phyloP scores from a whole-genome alignment of 1,284 basidiomycete genomes.

The Vanrija pseudolonga region DNA sequence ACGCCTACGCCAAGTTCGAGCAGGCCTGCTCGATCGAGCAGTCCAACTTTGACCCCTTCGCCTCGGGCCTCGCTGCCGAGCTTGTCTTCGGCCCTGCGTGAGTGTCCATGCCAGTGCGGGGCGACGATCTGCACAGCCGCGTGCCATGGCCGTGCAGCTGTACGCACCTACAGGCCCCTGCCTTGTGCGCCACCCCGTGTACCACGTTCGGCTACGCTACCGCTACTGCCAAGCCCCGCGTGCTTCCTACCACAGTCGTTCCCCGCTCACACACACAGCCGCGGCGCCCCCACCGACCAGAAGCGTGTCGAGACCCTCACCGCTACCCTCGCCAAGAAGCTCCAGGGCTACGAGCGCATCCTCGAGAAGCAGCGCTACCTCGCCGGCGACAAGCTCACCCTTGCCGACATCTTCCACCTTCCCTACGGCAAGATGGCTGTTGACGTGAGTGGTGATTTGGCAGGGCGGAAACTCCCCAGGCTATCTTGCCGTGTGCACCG shows the following conservation, averaged over 20 bases:
- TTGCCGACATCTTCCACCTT: conserved; percentile 61
- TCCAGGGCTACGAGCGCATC: conserved; percentile 57
- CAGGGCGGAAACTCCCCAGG: neutral
- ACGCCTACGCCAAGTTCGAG: conserved; percentile 55
- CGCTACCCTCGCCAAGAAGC: conserved; percentile 44
- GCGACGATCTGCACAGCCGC: too few species aligned
- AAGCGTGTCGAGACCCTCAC: conserved; percentile 39
- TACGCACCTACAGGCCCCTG: too few species aligned
- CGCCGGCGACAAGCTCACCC: conserved; percentile 55
- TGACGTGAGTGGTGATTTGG: neutral
- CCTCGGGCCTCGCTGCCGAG: conserved; percentile 49
- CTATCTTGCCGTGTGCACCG: neutral
- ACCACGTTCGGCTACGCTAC: too few species aligned
- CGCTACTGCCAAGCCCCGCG: too few species aligned
- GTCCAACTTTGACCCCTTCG: conserved; percentile 56
- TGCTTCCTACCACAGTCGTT: neutral
- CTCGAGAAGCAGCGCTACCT: conserved; percentile 56
- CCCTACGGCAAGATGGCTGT: conserved; percentile 44
- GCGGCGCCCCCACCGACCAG: conserved; percentile 32
- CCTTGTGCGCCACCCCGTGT: too few species aligned
- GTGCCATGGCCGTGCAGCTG: too few species aligned
- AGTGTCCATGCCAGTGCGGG: too few species aligned
- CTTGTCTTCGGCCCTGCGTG: conserved; percentile 45
- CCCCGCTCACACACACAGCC: neutral
- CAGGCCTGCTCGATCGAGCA: conserved; percentile 57